Evolutionary conservation across 768 basidiomycete genomes (phyloP).

Genomic region (Boletus subparvulus): DNA sequence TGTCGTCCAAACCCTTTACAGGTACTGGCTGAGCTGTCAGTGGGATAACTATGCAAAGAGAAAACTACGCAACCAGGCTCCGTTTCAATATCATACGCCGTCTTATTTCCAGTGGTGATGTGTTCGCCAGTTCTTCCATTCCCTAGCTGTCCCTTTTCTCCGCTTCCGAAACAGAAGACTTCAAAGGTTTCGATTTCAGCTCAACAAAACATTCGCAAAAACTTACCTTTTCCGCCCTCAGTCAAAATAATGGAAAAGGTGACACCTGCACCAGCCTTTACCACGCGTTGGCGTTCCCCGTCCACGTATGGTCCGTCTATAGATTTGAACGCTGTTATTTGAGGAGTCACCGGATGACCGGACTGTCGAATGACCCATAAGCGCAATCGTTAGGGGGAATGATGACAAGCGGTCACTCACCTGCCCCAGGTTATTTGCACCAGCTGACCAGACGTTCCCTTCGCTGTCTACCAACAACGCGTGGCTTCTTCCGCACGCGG

Average conservation of each 20-base stretch:
- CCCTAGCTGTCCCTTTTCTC: constrained; percentile 90
- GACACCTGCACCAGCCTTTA: constrained; percentile 78
- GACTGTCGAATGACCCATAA: constrained; percentile 46
- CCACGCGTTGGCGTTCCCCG: constrained; percentile 61
- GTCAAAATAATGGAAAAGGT: constrained; percentile 84
- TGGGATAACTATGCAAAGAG: not conserved
- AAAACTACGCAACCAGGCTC: constrained; percentile 54
- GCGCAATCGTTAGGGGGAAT: not conserved
- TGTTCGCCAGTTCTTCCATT: constrained; percentile 94
- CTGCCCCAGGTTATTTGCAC: constrained; percentile 79
- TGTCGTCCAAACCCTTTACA: constrained; percentile 73
- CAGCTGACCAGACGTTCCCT: constrained; percentile 82
- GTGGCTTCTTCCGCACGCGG: constrained; percentile 83
- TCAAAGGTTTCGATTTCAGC: constrained; percentile 6
- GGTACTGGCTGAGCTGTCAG: constrained; percentile 47
- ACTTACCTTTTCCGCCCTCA: constrained; percentile 72
- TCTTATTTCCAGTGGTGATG: constrained; percentile 82
- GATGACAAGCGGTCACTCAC: constrained; percentile 39
- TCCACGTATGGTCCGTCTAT: constrained; percentile 58
- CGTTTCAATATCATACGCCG: constrained; percentile 73
- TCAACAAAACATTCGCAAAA: not conserved
- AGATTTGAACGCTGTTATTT: constrained; percentile 63
- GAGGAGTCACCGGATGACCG: constrained; percentile 63
- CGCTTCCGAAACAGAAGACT: constrained; percentile 91
- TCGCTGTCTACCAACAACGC: constrained; percentile 79